phyloP scores from a whole-genome alignment of 2,329 filamentous ascomycete species.

The Beauveria scarabaeidicola region DNA sequence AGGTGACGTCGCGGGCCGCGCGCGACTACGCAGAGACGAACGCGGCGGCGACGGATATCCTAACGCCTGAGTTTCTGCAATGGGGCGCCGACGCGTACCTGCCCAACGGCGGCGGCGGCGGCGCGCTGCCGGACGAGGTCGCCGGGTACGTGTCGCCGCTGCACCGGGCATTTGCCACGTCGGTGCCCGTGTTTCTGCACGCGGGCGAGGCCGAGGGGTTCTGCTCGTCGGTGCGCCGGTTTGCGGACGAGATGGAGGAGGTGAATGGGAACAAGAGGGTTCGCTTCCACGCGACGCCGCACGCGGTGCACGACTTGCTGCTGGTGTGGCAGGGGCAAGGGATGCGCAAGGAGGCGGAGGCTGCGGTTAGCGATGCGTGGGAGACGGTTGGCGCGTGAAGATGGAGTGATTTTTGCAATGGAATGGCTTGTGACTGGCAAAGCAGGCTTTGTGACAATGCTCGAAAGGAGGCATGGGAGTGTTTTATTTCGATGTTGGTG shows the following conservation, averaged over 20 bases:
- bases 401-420: not conserved
- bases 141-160: conserved; percentile 6
- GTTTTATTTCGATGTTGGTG: too few species aligned
- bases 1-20: not conserved
- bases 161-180: not conserved
- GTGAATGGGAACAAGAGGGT: not conserved
- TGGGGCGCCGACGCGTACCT: conserved; percentile 8
- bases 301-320: conserved; percentile 4
- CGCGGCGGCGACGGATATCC: not conserved
- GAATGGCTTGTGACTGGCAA: too few species aligned
- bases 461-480: too few species aligned
- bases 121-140: not conserved
- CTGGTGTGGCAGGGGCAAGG: not conserved
- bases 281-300: not conserved
- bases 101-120: not conserved
- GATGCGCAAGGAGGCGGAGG: conserved; percentile 3
- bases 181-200: conserved; percentile 8
- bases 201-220: conserved; percentile 9
- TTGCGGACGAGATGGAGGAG: conserved; percentile 3
- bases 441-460: too few species aligned
- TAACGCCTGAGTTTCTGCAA: conserved; percentile 1
- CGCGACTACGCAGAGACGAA: not conserved
- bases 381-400: not conserved
- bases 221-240: not conserved
- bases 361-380: not conserved